Evolutionary conservation across 176 grass and related monocot species (phyloP).

Genomic region (Avena insularis): DNA sequence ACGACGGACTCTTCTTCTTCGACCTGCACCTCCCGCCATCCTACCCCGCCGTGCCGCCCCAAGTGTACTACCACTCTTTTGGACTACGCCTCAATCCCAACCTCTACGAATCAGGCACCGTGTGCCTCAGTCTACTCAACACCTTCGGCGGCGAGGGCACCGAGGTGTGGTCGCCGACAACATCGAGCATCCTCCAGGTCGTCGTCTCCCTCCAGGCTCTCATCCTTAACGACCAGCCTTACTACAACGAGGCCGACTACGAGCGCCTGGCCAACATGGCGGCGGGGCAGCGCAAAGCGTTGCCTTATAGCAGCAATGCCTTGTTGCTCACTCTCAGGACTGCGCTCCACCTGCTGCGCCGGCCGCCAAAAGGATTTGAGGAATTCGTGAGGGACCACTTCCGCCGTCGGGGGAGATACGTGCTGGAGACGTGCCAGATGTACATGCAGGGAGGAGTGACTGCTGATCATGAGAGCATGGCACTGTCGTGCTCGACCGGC

Average conservation of each 20-base stretch:
- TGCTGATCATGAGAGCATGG: background rate
- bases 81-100: background rate
- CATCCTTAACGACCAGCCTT: background rate
- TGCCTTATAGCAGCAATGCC: background rate
- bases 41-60: background rate
- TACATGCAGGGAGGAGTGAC: background rate
- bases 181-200: background rate
- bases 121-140: background rate
- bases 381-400: background rate
- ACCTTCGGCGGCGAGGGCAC: background rate
- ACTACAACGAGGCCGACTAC: conserved; percentile 14
- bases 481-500: background rate
- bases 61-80: background rate
- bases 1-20: conserved; percentile 33
- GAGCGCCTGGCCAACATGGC: background rate
- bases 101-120: background rate
- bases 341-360: background rate
- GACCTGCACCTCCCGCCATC: conserved; percentile 9
- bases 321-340: background rate
- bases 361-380: background rate
- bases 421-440: background rate
- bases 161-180: conserved; percentile 5
- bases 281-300: background rate
- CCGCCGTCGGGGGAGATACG: background rate
- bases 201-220: conserved; percentile 36